phyloP scores from a whole-genome alignment of 2,329 filamentous ascomycete genomes.

The Endocalyx cinctus region DNA sequence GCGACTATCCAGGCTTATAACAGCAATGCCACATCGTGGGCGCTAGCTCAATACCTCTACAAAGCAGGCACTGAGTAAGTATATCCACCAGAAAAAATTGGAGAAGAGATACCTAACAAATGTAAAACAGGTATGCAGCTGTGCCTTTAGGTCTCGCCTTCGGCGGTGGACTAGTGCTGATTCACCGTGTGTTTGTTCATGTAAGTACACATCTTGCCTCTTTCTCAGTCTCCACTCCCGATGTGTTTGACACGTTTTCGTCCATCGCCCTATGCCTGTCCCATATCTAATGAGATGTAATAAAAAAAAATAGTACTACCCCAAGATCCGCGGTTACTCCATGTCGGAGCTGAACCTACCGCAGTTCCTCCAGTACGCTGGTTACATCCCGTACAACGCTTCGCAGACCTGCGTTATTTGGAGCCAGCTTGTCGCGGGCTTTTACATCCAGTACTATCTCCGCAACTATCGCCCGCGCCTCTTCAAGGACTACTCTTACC shows the following conservation, averaged over 20 bases:
- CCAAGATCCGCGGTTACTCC: constrained; percentile 38
- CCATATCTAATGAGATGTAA: too few species aligned
- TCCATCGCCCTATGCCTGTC: too few species aligned
- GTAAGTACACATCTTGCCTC: constrained; percentile 22
- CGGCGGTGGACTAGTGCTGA: constrained; percentile 37
- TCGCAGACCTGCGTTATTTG: constrained; percentile 52
- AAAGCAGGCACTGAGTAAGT: constrained; percentile 34
- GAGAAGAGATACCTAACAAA: too few species aligned
- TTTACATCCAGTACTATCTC: constrained; percentile 48
- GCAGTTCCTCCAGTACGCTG: constrained; percentile 50
- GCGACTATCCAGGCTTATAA: constrained; percentile 45
- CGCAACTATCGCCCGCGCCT: constrained; percentile 47
- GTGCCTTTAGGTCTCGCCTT: constrained; percentile 48
- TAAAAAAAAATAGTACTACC: constrained; percentile 44
- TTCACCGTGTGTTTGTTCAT: constrained; percentile 39
- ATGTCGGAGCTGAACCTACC: constrained; percentile 45
- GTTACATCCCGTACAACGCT: constrained; percentile 50
- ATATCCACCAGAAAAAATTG: too few species aligned
- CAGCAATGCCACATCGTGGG: constrained; percentile 44
- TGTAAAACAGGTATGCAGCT: too few species aligned
- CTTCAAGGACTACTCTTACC: constrained; percentile 50
- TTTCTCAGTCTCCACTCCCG: constrained; percentile 4
- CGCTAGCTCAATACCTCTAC: constrained; percentile 51
- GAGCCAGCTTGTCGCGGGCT: constrained; percentile 39
- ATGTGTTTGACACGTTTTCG: too few species aligned